Evolutionary conservation across 345 rosid species (phyloP).

Genomic region (Triadica sebifera): DNA sequence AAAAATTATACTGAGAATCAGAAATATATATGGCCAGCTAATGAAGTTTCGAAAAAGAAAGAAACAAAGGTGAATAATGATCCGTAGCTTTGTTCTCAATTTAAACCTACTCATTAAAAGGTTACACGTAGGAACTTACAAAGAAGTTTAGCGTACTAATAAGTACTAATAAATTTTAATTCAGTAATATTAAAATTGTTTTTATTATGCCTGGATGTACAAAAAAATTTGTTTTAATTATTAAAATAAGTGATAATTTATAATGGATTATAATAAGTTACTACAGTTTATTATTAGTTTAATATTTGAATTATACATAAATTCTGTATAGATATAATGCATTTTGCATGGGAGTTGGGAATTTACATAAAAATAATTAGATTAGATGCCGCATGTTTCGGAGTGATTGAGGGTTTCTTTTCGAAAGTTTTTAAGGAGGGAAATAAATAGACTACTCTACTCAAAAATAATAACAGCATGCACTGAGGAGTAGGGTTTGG

Average conservation of each 20-base stretch:
- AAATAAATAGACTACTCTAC: not conserved
- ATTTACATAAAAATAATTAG: not conserved
- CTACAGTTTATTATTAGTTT: too few species aligned
- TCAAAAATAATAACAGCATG: not conserved
- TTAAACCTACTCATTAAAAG: constrained; percentile 15
- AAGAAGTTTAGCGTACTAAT: not conserved
- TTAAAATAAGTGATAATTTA: too few species aligned
- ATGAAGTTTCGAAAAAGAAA: constrained; percentile 1
- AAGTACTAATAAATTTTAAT: too few species aligned
- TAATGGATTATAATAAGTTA: too few species aligned
- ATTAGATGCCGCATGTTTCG: constrained; percentile 23
- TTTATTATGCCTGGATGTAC: too few species aligned
- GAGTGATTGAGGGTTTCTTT: constrained; percentile 11
- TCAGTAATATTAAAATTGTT: too few species aligned
- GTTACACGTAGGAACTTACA: not conserved
- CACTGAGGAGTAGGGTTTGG: not conserved
- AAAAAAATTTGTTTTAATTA: too few species aligned
- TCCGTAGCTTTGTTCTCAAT: constrained; percentile 12
- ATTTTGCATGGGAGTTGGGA: not conserved
- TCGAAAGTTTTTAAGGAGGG: not conserved
- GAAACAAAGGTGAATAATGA: constrained; percentile 12
- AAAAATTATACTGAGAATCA: constrained; percentile 7
- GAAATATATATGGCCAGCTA: constrained; percentile 6
- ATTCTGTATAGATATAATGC: too few species aligned
- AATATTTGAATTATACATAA: too few species aligned